Percentiles rank a stretch among this genome's conserved stretches.
phyloP scores from a whole-genome alignment of 1,139 yeast species.

The Sugiyamaella novakii region DNA sequence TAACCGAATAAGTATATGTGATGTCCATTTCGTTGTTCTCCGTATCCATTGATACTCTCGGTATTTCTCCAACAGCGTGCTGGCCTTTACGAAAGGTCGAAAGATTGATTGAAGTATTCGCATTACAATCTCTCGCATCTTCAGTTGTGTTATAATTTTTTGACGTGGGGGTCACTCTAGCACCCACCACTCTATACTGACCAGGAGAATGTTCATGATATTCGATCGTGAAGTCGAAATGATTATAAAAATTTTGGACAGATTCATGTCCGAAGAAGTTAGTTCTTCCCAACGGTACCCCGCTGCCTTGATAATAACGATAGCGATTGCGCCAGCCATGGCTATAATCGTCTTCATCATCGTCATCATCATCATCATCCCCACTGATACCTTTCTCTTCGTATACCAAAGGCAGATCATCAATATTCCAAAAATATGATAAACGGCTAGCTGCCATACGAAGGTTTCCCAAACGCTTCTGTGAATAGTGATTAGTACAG shows the following conservation, averaged over 20 bases:
- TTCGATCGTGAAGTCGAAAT: slow-evolving; percentile 74
- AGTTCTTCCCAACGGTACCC: slow-evolving; percentile 68
- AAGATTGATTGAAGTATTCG: slow-evolving; percentile 39
- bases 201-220: slow-evolving; percentile 73
- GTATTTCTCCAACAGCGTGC: background rate
- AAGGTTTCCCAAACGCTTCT: slow-evolving; percentile 69
- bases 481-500: slow-evolving; percentile 61
- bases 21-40: slow-evolving; percentile 41
- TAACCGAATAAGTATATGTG: slow-evolving; percentile 62
- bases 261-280: slow-evolving; percentile 50
- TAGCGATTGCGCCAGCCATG: too few relatives aligned
- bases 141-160: slow-evolving; percentile 52
- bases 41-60: slow-evolving; percentile 28
- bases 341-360: slow-evolving; percentile 36
- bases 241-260: slow-evolving; percentile 67
- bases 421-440: slow-evolving; percentile 86
- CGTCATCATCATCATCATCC: slow-evolving; percentile 6
- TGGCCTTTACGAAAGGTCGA: too few relatives aligned
- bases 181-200: slow-evolving; percentile 86
- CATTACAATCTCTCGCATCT: slow-evolving; percentile 39
- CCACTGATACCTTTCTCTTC: slow-evolving; percentile 31
- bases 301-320: slow-evolving; percentile 66
- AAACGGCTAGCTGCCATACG: slow-evolving; percentile 76
- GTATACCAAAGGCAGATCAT: slow-evolving; percentile 86
- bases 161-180: slow-evolving; percentile 70